A percentile compares a stretch with the other conserved stretches of the same genome.
phyloP scores from a whole-genome alignment of 179 eudicot genomes.

The Carnegiea gigantea region DNA sequence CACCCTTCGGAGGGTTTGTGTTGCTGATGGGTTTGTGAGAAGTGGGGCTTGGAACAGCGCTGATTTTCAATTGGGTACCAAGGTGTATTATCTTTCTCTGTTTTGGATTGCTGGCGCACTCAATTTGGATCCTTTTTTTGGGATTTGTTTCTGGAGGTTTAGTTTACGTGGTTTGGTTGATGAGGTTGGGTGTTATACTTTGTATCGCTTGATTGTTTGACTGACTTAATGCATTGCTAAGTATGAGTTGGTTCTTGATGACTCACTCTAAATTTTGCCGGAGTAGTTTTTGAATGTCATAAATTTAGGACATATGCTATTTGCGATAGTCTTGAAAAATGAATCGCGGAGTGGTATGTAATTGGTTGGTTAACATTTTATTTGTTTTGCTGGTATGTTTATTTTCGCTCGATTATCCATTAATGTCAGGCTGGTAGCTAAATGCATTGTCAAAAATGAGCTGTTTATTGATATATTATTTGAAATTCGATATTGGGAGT shows the following conservation, averaged over 20 bases:
- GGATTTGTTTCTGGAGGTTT: background rate
- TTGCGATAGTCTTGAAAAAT: too few species aligned
- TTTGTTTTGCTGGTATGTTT: background rate
- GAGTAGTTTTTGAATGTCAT: too few species aligned
- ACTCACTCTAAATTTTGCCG: background rate
- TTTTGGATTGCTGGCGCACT: background rate
- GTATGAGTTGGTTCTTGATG: background rate
- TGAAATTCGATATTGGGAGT: background rate
- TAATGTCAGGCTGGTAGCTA: background rate
- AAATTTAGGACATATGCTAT: too few species aligned
- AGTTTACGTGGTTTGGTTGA: background rate
- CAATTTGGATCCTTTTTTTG: background rate
- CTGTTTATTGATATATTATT: background rate
- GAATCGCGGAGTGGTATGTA: background rate
- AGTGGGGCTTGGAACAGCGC: slow-evolving; percentile 52
- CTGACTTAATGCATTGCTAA: background rate
- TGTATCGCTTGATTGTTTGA: background rate
- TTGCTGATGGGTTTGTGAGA: slow-evolving; percentile 53
- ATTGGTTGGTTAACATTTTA: background rate
- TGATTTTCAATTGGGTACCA: slow-evolving; percentile 38
- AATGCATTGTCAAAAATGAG: background rate
- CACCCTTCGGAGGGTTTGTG: slow-evolving; percentile 50
- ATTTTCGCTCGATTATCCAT: background rate
- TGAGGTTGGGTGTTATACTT: background rate
- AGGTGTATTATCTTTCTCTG: slow-evolving; percentile 40